Evolutionary conservation across 192 early-diverging fungal genomes (phyloP).

Genomic region (Haplosporangium gracile): DNA sequence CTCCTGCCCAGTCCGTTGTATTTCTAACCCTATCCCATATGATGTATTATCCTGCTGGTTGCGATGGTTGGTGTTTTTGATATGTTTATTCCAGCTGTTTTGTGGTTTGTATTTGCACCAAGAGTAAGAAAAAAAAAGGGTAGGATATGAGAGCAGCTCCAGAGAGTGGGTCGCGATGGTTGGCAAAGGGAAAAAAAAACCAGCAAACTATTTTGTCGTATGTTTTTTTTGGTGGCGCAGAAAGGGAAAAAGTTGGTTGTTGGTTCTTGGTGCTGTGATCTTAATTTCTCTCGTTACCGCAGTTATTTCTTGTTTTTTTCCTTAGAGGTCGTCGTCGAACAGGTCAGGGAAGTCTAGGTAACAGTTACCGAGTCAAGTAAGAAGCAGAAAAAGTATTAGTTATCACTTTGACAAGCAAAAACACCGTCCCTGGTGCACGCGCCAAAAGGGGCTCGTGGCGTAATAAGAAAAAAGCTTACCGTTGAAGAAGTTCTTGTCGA

Average conservation of each 20-base stretch:
- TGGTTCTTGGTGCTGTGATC: background rate
- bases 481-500: constrained; percentile 51
- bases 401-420: background rate
- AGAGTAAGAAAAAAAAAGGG: background rate
- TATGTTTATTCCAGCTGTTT: background rate
- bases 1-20: background rate
- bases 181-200: background rate
- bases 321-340: constrained; percentile 39
- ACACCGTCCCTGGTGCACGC: background rate
- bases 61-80: background rate
- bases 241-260: too few species aligned
- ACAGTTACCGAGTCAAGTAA: background rate
- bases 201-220: background rate
- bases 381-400: constrained; percentile 1
- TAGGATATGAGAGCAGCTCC: background rate
- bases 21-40: background rate
- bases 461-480: constrained; percentile 12
- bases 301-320: background rate
- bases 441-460: background rate
- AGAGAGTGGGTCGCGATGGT: background rate
- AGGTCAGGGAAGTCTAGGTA: constrained; percentile 36
- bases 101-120: background rate
- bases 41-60: background rate
- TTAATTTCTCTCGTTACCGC: background rate
- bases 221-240: background rate